A percentile compares a stretch with the other conserved stretches of the same genome.
Evolutionary conservation across 176 grass and related monocot genomes (phyloP).

Genomic region (Hsuehochloa calcarea): DNA sequence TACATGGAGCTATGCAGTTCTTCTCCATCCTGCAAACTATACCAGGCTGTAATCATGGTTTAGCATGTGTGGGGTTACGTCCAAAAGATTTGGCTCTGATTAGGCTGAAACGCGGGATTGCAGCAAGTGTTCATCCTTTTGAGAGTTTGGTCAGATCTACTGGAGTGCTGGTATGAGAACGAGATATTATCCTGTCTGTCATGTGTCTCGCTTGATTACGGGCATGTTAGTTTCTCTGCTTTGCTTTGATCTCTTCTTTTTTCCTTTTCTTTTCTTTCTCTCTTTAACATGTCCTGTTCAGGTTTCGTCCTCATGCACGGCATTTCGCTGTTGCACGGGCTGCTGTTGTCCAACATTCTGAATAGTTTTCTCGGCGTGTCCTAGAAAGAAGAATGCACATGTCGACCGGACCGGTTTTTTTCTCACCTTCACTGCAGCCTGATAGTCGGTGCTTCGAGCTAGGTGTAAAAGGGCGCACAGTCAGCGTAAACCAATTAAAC

Average conservation of each 20-base stretch:
- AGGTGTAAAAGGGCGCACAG: constrained; percentile 31
- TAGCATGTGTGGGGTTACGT: constrained; percentile 33
- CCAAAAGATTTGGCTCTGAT: constrained; percentile 42
- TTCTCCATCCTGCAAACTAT: neutral
- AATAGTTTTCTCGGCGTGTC: neutral
- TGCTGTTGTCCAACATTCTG: constrained; percentile 5
- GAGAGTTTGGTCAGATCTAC: constrained; percentile 38
- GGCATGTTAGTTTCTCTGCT: neutral
- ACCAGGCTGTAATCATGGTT: constrained; percentile 39
- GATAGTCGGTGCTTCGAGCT: neutral
- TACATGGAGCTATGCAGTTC: neutral
- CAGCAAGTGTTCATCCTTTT: constrained; percentile 31
- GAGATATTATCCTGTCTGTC: constrained; percentile 23
- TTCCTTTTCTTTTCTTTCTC: neutral
- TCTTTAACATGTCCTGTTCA: neutral
- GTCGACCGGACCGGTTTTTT: neutral
- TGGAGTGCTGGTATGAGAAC: neutral
- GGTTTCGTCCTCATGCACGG: neutral
- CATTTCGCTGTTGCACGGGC: constrained; percentile 9
- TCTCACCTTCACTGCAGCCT: constrained; percentile 14
- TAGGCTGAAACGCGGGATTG: constrained; percentile 21
- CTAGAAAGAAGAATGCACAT: neutral
- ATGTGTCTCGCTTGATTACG: neutral
- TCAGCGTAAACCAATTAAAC: constrained; percentile 39
- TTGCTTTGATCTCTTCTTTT: neutral